phyloP scores from a whole-genome alignment of 208 protist species.

The Leishmania arabica region DNA sequence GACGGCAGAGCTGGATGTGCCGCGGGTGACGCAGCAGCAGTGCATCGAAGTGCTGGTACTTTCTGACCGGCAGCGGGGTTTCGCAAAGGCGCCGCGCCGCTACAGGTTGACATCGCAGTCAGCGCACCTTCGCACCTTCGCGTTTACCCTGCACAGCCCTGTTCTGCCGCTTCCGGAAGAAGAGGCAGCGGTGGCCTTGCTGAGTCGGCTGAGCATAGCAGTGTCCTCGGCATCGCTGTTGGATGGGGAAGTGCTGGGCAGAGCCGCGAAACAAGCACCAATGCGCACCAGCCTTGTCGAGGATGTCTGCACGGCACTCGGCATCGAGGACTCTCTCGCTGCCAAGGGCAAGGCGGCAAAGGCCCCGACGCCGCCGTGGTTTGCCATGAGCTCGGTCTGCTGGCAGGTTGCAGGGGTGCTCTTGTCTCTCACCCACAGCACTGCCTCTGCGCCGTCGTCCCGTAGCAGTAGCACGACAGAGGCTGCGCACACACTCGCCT shows the following conservation, averaged over 20 bases:
- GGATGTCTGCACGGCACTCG: conserved; percentile 2
- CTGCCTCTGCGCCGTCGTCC: not conserved
- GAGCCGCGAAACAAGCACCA: not conserved
- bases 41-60: conserved; percentile 32
- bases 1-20: not conserved
- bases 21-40: conserved; percentile 28
- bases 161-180: conserved; percentile 40
- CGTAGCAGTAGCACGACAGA: not conserved
- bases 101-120: conserved; percentile 8
- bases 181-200: conserved; percentile 39
- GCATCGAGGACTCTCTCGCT: not conserved
- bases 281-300: not conserved
- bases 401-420: conserved; percentile 49
- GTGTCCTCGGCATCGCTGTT: not conserved
- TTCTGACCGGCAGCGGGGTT: conserved; percentile 21
- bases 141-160: conserved; percentile 41
- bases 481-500: conserved; percentile 4
- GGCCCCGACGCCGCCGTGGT: conserved; percentile 30
- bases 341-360: not conserved
- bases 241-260: not conserved
- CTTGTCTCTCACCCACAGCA: conserved; percentile 2
- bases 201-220: conserved; percentile 21
- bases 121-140: conserved; percentile 63
- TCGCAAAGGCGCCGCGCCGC: conserved; percentile 1
- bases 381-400: conserved; percentile 37